phyloP scores from a whole-genome alignment of 2,329 filamentous ascomycete species.

The Botrytis fabae region DNA sequence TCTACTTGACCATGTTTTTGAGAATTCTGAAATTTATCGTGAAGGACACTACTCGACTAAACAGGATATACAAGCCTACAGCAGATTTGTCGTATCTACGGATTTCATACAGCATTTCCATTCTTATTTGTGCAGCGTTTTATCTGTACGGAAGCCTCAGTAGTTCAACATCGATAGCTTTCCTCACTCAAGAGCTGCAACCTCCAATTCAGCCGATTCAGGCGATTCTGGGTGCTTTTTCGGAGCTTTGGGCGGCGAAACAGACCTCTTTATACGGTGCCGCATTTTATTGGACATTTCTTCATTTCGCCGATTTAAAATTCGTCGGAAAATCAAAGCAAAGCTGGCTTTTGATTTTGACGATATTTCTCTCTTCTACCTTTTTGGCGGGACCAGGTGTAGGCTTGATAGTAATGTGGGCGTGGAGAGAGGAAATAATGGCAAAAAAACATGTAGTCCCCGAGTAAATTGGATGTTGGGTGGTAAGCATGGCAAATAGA shows the following conservation, averaged over 20 bases:
- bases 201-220: background rate
- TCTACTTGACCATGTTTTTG: slow-evolving; percentile 27
- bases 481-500: background rate
- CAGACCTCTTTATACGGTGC: slow-evolving; percentile 31
- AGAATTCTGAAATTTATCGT: background rate
- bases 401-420: slow-evolving; percentile 38
- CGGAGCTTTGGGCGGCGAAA: slow-evolving; percentile 14
- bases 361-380: slow-evolving; percentile 26
- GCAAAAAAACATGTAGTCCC: slow-evolving; percentile 25
- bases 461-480: background rate
- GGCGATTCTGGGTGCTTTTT: background rate
- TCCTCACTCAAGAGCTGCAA: background rate
- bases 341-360: slow-evolving; percentile 30
- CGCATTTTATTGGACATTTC: slow-evolving; percentile 38
- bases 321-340: slow-evolving; percentile 35
- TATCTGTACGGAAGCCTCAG: slow-evolving; percentile 34
- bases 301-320: slow-evolving; percentile 42
- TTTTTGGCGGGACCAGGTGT: slow-evolving; percentile 39
- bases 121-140: background rate
- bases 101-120: slow-evolving; percentile 23
- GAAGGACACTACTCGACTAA: slow-evolving; percentile 15
- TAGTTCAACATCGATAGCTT: slow-evolving; percentile 29
- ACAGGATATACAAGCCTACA: slow-evolving; percentile 10
- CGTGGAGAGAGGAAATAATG: slow-evolving; percentile 43
- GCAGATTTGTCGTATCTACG: slow-evolving; percentile 29